phyloP scores from a whole-genome alignment of 2,329 filamentous ascomycete species.

The Epichloe sylvatica region DNA sequence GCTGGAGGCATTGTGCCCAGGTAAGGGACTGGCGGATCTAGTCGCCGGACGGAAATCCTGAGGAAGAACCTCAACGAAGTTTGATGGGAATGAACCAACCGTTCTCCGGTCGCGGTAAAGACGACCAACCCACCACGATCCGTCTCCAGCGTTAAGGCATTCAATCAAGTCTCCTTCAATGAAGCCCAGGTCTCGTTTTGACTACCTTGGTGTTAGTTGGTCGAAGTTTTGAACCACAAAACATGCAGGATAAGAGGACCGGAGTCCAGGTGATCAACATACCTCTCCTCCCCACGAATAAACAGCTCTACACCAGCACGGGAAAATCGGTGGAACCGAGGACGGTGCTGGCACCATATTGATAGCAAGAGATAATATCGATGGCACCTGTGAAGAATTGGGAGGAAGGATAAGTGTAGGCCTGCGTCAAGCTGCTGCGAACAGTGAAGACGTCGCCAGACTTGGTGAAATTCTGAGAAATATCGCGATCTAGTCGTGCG shows the following conservation, averaged over 20 bases:
- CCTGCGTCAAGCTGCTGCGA: not conserved
- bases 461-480: not conserved
- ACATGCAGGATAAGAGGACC: not conserved
- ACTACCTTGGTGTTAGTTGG: constrained; percentile 29
- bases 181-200: constrained; percentile 87
- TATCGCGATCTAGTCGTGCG: not conserved
- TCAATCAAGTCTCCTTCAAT: constrained; percentile 97
- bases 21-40: constrained; percentile 46
- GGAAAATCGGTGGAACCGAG: constrained; percentile 62
- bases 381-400: not conserved
- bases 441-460: not conserved
- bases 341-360: constrained; percentile 42
- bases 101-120: constrained; percentile 80
- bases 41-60: constrained; percentile 68
- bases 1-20: constrained; percentile 39
- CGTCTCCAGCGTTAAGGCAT: constrained; percentile 93
- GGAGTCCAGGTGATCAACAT: constrained; percentile 5
- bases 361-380: constrained; percentile 2
- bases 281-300: constrained; percentile 91
- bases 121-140: constrained; percentile 95
- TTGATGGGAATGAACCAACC: constrained; percentile 88
- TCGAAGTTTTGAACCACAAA: not conserved
- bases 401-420: not conserved
- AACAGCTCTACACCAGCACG: constrained; percentile 80
- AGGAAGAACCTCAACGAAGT: constrained; percentile 86